Evolutionary conservation across 2,329 filamentous ascomycete genomes (phyloP).

Genomic region (Fusarium torulosum): DNA sequence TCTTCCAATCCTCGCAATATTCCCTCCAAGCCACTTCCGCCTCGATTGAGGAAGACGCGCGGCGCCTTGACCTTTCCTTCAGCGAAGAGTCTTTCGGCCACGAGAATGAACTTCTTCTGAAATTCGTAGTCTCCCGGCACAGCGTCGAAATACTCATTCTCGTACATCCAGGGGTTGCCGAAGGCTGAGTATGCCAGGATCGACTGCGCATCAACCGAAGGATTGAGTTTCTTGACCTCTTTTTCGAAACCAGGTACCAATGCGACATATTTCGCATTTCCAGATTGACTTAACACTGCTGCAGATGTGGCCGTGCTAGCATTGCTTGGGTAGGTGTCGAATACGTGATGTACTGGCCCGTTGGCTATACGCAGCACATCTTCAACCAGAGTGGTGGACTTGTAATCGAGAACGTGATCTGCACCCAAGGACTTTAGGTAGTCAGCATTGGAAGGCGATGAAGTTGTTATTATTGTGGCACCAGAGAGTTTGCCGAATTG

Average conservation of each 20-base stretch:
- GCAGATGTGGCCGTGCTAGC: background rate
- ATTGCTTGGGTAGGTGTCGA: background rate
- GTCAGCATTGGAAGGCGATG: slow-evolving; percentile 53
- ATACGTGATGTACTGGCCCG: slow-evolving; percentile 24
- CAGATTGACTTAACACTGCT: background rate
- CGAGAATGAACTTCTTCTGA: background rate
- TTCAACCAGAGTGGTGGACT: slow-evolving; percentile 34
- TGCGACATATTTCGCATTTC: background rate
- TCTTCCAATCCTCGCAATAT: slow-evolving; percentile 3
- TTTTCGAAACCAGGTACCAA: background rate
- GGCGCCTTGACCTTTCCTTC: background rate
- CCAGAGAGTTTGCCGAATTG: slow-evolving; percentile 56
- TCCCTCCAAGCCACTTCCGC: background rate
- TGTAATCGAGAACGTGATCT: slow-evolving; percentile 60
- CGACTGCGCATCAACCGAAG: background rate
- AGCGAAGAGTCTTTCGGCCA: background rate
- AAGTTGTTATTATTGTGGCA: slow-evolving; percentile 53
- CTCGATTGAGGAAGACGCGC: background rate
- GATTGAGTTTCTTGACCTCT: background rate
- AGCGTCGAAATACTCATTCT: background rate
- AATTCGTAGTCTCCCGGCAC: slow-evolving; percentile 10
- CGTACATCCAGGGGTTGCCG: slow-evolving; percentile 7
- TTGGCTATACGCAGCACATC: slow-evolving; percentile 41
- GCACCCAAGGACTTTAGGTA: slow-evolving; percentile 56
- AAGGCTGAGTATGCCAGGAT: slow-evolving; percentile 18